These are phyloP conservation scores for Arctium lappa DNA, from an alignment of 129 eudicot species.

Conservation along the genomic window DNA sequence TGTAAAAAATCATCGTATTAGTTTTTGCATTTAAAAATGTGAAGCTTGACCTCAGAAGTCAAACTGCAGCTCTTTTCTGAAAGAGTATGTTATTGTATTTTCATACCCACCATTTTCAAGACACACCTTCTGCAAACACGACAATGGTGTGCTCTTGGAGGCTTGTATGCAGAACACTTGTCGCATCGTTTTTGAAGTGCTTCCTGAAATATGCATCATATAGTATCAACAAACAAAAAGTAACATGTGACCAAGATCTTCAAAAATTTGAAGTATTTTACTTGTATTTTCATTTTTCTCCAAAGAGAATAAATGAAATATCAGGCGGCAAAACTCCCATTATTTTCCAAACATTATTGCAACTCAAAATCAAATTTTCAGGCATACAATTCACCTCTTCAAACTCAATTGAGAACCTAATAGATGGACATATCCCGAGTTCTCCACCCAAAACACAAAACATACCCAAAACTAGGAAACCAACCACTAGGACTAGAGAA, in stretches of 20 bases:
- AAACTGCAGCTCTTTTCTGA: not conserved
- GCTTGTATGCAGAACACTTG: constrained; percentile 66
- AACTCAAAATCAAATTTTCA: not conserved
- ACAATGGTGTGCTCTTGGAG: constrained; percentile 90
- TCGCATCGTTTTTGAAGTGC: constrained; percentile 50
- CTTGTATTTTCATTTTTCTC: not conserved
- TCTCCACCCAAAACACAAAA: not conserved
- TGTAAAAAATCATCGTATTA: not conserved
- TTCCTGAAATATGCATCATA: constrained; percentile 42
- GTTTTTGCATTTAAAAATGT: constrained; percentile 3
- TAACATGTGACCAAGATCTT: not conserved
- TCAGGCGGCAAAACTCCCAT: not conserved
- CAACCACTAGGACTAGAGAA: not conserved
- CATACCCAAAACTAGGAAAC: not conserved
- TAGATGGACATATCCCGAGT: not conserved
- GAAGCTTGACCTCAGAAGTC: constrained; percentile 17
- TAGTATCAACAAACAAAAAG: constrained; percentile 1
- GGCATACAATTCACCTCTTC: too few species aligned
- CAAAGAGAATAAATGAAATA: not conserved
- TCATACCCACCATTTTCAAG: constrained; percentile 70
- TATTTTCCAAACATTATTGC: not conserved
- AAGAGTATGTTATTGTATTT: not conserved
- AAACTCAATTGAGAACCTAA: too few species aligned
- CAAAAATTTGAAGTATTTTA: not conserved
- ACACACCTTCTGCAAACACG: constrained; percentile 83